Percentiles rank a stretch among this genome's conserved stretches.
These are phyloP conservation scores for Macadamia integrifolia DNA, from an alignment of 164 flowering plant genomes.

Conservation along the genomic window DNA sequence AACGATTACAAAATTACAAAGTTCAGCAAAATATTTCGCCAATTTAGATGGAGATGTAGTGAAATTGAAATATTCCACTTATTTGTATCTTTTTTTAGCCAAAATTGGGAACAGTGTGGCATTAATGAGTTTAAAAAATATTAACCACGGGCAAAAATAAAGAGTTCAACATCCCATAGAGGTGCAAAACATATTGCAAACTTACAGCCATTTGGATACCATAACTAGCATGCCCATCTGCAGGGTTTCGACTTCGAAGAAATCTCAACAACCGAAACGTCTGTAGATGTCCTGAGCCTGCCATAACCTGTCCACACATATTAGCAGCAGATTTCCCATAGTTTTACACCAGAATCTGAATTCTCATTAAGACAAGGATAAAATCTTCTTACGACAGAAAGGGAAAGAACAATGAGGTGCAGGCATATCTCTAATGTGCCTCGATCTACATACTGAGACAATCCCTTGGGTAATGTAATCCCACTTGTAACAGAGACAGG, in stretches of 20 bases:
- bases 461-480: conserved; percentile 54
- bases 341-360: conserved; percentile 1
- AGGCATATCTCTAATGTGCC: conserved; percentile 84
- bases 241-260: conserved; percentile 64
- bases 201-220: conserved; percentile 95
- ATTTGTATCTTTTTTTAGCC: too few species aligned
- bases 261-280: conserved; percentile 73
- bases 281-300: conserved; percentile 91
- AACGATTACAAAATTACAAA: too few species aligned
- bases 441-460: conserved; percentile 76
- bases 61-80: too few species aligned
- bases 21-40: too few species aligned
- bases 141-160: background rate
- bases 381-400: conserved; percentile 56
- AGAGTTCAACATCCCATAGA: background rate
- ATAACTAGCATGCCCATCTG: conserved; percentile 78
- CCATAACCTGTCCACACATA: conserved; percentile 71
- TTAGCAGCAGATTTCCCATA: conserved; percentile 2
- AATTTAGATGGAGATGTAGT: too few species aligned
- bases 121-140: background rate
- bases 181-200: conserved; percentile 1
- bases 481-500: conserved; percentile 48
- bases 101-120: too few species aligned
- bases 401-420: conserved; percentile 83
- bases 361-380: background rate